These are phyloP conservation scores for Nicotiana undulata DNA, from an alignment of 257 asterid species.

Conservation along the genomic window DNA sequence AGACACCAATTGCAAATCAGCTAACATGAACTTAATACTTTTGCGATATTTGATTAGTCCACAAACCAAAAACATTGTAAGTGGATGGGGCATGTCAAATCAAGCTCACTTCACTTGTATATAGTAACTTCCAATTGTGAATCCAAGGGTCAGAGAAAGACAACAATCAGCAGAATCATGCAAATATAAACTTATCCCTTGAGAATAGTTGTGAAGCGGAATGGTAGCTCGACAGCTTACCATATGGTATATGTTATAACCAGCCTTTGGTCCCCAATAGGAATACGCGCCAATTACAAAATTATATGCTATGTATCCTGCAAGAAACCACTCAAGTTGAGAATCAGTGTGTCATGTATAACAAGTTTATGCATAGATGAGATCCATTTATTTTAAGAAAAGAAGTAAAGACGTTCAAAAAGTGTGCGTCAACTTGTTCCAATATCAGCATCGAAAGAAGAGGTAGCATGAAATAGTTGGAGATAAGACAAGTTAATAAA, in stretches of 20 bases:
- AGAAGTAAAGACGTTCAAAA: constrained; percentile 8
- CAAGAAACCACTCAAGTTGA: constrained; percentile 13
- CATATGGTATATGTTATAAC: constrained; percentile 86
- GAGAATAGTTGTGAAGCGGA: neutral
- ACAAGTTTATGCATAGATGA: neutral
- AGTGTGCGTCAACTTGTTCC: neutral
- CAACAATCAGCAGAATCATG: neutral
- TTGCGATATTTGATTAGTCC: neutral
- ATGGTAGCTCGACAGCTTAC: constrained; percentile 30
- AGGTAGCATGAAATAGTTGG: constrained; percentile 17
- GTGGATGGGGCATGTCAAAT: neutral
- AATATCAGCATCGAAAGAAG: neutral
- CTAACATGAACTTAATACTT: neutral
- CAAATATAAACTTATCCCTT: neutral
- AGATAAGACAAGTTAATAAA: constrained; percentile 15
- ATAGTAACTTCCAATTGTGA: neutral
- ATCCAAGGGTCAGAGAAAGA: neutral
- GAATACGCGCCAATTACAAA: constrained; percentile 97
- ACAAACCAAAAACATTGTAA: neutral
- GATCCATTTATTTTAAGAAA: neutral
- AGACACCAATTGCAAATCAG: constrained; percentile 2
- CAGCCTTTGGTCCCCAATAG: constrained; percentile 99
- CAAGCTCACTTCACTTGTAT: neutral
- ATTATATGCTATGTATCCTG: constrained; percentile 93
- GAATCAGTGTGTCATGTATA: neutral